These are phyloP conservation scores for Cutaneotrichosporon sp. DNA, from an alignment of 1,284 basidiomycete species.

Conservation along the genomic window DNA sequence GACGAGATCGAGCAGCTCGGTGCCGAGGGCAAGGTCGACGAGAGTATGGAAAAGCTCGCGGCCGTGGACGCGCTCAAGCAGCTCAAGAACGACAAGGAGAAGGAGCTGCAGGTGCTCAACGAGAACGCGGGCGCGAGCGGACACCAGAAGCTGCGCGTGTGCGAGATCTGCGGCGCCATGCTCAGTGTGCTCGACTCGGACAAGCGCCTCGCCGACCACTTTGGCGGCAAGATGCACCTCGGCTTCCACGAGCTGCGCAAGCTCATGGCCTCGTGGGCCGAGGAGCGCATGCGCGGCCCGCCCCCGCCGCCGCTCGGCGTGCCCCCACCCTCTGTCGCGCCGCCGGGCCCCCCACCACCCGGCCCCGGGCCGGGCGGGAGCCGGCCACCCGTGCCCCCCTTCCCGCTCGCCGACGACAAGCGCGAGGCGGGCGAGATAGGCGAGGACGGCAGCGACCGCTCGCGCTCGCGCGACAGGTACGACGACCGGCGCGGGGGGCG, in stretches of 20 bases:
- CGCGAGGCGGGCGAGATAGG: slow-evolving; percentile 52
- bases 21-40: slow-evolving; percentile 96
- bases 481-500: slow-evolving; percentile 53
- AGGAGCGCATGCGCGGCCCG: slow-evolving; percentile 75
- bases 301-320: slow-evolving; percentile 10
- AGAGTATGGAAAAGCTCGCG: slow-evolving; percentile 94
- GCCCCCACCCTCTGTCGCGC: slow-evolving; percentile 23
- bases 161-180: slow-evolving; percentile 99
- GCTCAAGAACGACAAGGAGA: slow-evolving; percentile 96
- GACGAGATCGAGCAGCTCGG: slow-evolving; percentile 96
- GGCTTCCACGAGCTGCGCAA: slow-evolving; percentile 97
- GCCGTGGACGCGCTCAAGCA: slow-evolving; percentile 97
- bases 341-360: slow-evolving; percentile 15
- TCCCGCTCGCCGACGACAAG: slow-evolving; percentile 48
- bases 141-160: slow-evolving; percentile 98
- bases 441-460: slow-evolving; percentile 59
- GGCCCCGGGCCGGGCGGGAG: slow-evolving; percentile 20
- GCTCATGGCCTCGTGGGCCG: slow-evolving; percentile 83
- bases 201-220: slow-evolving; percentile 97
- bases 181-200: slow-evolving; percentile 97
- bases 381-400: slow-evolving; percentile 28
- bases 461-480: slow-evolving; percentile 58
- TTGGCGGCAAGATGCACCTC: slow-evolving; percentile 99
- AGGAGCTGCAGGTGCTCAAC: slow-evolving; percentile 92
- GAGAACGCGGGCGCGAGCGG: slow-evolving; percentile 98